Conservation (phyloP, 441 rosid species). For the Bruguiera hainesii region DNA sequence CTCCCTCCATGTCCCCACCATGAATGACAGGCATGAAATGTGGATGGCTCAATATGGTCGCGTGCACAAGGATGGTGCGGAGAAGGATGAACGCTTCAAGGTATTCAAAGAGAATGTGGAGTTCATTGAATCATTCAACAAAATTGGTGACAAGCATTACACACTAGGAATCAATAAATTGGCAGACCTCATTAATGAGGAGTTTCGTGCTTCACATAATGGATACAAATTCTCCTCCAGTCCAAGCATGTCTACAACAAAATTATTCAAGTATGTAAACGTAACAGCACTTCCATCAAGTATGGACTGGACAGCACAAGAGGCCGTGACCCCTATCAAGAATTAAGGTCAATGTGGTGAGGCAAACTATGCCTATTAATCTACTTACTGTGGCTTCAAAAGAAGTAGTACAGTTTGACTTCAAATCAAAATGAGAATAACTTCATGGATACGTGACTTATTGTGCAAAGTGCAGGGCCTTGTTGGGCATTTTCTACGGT, state of each 20-base stretch:
- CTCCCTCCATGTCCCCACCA: slow-evolving; percentile 21
- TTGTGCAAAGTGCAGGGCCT: slow-evolving; percentile 38
- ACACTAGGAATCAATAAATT: slow-evolving; percentile 65
- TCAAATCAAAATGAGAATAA: not conserved
- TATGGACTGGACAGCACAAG: slow-evolving; percentile 70
- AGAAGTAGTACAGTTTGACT: not conserved
- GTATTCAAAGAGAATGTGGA: slow-evolving; percentile 67
- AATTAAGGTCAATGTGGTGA: slow-evolving; percentile 78
- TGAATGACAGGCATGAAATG: slow-evolving; percentile 29
- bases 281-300: slow-evolving; percentile 31
- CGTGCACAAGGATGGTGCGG: slow-evolving; percentile 26
- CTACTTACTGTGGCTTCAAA: not conserved
- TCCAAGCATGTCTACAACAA: slow-evolving; percentile 22
- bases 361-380: not conserved
- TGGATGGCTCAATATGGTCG: slow-evolving; percentile 44
- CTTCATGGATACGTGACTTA: not conserved
- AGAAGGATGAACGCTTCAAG: slow-evolving; percentile 48
- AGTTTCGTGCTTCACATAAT: slow-evolving; percentile 54
- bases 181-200: slow-evolving; percentile 67
- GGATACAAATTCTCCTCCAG: slow-evolving; percentile 47
- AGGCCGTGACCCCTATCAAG: slow-evolving; percentile 64
- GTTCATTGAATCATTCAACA: slow-evolving; percentile 61
- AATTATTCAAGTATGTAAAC: slow-evolving; percentile 45
- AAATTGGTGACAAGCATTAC: slow-evolving; percentile 44
- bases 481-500: slow-evolving; percentile 88